phyloP scores from a whole-genome alignment of 176 grass and related monocot genomes.

The Avena sativa region DNA sequence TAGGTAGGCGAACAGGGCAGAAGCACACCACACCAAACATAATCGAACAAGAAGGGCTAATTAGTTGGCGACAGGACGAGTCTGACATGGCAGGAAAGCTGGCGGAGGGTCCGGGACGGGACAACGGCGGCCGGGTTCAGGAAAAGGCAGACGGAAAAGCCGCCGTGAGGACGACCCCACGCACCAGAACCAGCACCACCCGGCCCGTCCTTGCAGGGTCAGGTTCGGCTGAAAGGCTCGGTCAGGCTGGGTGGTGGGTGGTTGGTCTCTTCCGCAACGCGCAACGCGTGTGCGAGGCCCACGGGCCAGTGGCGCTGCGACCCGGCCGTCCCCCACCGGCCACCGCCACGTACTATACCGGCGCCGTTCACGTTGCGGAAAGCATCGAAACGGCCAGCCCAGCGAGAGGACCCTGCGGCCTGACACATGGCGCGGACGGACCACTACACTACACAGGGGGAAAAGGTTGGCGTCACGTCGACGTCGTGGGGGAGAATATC shows the following conservation, averaged over 20 bases:
- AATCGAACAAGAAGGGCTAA: neutral
- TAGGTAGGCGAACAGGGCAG: neutral
- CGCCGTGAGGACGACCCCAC: neutral
- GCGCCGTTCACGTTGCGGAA: neutral
- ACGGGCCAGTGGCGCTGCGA: neutral
- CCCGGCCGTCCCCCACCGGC: neutral
- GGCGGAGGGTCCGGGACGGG: neutral
- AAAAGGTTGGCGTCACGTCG: neutral
- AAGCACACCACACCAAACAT: neutral
- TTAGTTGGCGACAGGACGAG: neutral
- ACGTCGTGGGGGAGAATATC: neutral
- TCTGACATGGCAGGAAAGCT: neutral
- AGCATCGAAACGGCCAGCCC: neutral
- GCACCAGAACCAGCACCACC: neutral
- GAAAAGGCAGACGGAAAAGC: neutral
- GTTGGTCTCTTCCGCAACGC: neutral
- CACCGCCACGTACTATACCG: neutral
- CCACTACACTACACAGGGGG: no score
- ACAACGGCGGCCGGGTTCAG: neutral
- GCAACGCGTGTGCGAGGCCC: neutral
- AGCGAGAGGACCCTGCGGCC: neutral
- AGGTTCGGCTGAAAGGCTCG: neutral
- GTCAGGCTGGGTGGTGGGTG: slow-evolving; percentile 2
- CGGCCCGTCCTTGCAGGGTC: neutral
- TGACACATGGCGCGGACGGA: neutral